A percentile compares a stretch with the other conserved stretches of the same genome.
phyloP scores from a whole-genome alignment of 2,329 filamentous ascomycete species.

The Alternaria arborescens region DNA sequence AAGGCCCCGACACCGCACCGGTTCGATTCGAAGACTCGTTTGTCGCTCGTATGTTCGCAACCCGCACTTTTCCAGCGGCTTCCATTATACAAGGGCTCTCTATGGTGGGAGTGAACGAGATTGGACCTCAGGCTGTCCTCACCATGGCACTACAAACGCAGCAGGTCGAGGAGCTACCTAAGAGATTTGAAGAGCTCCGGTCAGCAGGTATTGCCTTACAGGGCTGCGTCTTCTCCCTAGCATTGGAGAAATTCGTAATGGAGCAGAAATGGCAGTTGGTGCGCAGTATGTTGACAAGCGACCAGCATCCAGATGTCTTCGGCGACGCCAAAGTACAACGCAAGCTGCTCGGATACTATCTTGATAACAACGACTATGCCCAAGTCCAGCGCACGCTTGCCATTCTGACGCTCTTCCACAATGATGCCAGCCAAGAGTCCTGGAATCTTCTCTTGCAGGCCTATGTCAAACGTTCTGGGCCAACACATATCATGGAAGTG shows the following conservation, averaged over 20 bases:
- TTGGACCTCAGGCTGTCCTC: conserved; percentile 80
- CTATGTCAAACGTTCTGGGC: conserved; percentile 42
- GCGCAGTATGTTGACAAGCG: conserved; percentile 62
- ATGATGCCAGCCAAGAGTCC: conserved; percentile 47
- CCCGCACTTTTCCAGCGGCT: conserved; percentile 75
- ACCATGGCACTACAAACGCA: conserved; percentile 75
- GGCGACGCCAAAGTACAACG: conserved; percentile 65
- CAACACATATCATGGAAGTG: conserved; percentile 41
- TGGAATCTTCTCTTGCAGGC: conserved; percentile 60
- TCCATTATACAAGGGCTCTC: conserved; percentile 74
- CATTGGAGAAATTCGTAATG: conserved; percentile 70
- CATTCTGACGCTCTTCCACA: conserved; percentile 58
- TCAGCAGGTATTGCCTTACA: conserved; percentile 69
- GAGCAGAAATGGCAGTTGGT: conserved; percentile 64
- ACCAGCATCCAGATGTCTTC: conserved; percentile 71
- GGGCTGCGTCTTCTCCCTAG: conserved; percentile 69
- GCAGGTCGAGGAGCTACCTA: conserved; percentile 63
- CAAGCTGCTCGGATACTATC: conserved; percentile 61
- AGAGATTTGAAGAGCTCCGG: conserved; percentile 68
- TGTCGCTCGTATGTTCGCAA: conserved; percentile 83
- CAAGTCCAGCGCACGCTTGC: conserved; percentile 65
- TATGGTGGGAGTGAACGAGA: conserved; percentile 73
- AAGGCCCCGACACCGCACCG: conserved; percentile 55
- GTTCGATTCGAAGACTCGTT: conserved; percentile 67
- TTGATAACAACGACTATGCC: conserved; percentile 59